Evolutionary conservation across 345 rosid species (phyloP), one percentile per base, ranked within the genome.

Genomic region (Brassica incana): DNA sequence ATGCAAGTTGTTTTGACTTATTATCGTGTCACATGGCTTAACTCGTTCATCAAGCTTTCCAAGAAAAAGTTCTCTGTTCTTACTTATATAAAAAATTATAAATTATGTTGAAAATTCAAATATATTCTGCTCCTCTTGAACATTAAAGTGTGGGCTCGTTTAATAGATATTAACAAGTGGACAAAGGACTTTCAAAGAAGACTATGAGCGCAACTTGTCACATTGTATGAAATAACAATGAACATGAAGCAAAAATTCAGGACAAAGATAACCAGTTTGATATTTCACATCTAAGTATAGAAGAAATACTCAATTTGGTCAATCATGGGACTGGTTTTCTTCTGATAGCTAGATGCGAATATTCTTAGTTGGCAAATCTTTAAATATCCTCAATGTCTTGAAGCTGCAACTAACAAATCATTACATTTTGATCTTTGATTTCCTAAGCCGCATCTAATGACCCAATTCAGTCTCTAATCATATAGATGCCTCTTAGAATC

Each of bases 1-100:
- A 27, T 74, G 66, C 63, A 74, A 80, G 61, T 80, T 75, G 71
- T 69, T 74, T 74, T 80, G 83, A 75, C 76, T 79, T 80, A 8
- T 52, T 43, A 52, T 74, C 52, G 69, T 52, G n/a, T 75, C 79
- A 80, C 79, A 80, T 80, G 79, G 60, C 60, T 54, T 70, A 69
- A 80, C 76, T 80, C 72, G 64, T 52, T 27, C 7, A 69, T 69
- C 30, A 73, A 66, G 73, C 6, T 68, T 29, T 61, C 56, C 78
- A 73, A 67, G 50, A 79, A 73, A 73, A 38, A 54, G 10, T 69
- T 75, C 2, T 62, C 3, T 74, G 52, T 74, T 74, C 66, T 50
- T 79, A 14, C 25, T 12, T 33, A 5, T 33, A 67, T 65, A 7
- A 54, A 67, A 71, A 50, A 50, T 52, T 48, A 5, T 50, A n/a